phyloP scores from a whole-genome alignment of 441 rosid species.

The Pelargonium cotyledonis region DNA sequence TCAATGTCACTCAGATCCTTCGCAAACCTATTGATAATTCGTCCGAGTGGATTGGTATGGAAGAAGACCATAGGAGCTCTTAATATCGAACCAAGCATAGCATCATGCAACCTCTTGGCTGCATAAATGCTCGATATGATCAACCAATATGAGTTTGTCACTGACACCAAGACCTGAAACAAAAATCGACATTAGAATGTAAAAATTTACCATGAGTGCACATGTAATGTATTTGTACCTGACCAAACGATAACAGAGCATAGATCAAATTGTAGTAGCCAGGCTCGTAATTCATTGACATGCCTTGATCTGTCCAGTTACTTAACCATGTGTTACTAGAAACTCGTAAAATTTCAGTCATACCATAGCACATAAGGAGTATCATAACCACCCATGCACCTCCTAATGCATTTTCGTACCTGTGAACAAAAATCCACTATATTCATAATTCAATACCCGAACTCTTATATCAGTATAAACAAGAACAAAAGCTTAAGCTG shows the following conservation, averaged over 20 bases:
- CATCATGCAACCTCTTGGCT: constrained; percentile 79
- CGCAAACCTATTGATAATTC: constrained; percentile 90
- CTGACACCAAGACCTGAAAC: constrained; percentile 72
- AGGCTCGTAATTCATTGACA: constrained; percentile 52
- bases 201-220: not conserved
- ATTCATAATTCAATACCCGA: too few species aligned
- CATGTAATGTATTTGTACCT: constrained; percentile 44
- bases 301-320: constrained; percentile 83
- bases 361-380: constrained; percentile 66
- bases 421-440: constrained; percentile 13
- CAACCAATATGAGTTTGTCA: constrained; percentile 85
- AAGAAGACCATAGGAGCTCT: constrained; percentile 98
- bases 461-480: too few species aligned
- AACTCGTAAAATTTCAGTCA: constrained; percentile 77
- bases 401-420: constrained; percentile 95
- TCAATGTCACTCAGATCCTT: constrained; percentile 97
- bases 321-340: constrained; percentile 98
- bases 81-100: constrained; percentile 78
- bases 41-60: constrained; percentile 92
- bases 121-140: constrained; percentile 81
- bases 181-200: not conserved
- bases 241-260: constrained; percentile 63
- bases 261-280: constrained; percentile 69
- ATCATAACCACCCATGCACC: constrained; percentile 88
- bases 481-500: too few species aligned